Evolutionary conservation across 2,329 filamentous ascomycete genomes (phyloP), one percentile per base, ranked within the genome.

Genomic region (Cladophialophora yegresii): DNA sequence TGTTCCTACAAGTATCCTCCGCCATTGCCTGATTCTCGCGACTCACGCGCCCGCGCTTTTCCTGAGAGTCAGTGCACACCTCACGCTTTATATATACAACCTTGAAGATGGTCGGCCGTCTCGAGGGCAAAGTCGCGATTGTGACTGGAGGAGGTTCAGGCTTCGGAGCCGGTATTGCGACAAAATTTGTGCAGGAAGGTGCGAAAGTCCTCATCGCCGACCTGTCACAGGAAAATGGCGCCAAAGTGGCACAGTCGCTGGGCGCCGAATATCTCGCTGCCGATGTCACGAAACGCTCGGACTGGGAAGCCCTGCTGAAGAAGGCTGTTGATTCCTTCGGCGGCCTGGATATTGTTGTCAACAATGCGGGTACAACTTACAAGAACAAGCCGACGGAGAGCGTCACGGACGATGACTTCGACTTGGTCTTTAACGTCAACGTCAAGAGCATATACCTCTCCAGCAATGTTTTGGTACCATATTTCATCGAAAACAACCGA

Each of bases 341-440:
- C 9, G 73, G 75, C 58, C 74, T 84, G 53, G 80, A 84, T 67
- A 80, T 83, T 62, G 77, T 83, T 3, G 74, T 83, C 68, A 83
- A 83, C 72, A 83, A 80, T 13, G 76, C 83, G 36, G 81, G 81
- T 50, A 82, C 81, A 73, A 79, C 80, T 33, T 71, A 81, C 51
- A 81, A 81, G 6, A 70, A 70, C 59, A 70, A 77, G 73, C 74
- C 78, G 5, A 78, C 81, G 30, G 72, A 72, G 0, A 77, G 78
- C 12, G 78, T 82, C 54, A 74, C 72, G 3, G 81, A 82, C 67
- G 74, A 71, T 10, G 80, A 83, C 61, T 81, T 81, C 67, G 80
- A 82, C 67, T 70, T 74, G 2, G 81, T 81, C 77, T 82, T 81
- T 47, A 79, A 77, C 10, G 74, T 81, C 72, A 81, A 82, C 71